Evolutionary conservation across 805 yeast species (phyloP), one percentile per base, ranked within the genome.

Genomic region (Blastobotrys muscicola): DNA sequence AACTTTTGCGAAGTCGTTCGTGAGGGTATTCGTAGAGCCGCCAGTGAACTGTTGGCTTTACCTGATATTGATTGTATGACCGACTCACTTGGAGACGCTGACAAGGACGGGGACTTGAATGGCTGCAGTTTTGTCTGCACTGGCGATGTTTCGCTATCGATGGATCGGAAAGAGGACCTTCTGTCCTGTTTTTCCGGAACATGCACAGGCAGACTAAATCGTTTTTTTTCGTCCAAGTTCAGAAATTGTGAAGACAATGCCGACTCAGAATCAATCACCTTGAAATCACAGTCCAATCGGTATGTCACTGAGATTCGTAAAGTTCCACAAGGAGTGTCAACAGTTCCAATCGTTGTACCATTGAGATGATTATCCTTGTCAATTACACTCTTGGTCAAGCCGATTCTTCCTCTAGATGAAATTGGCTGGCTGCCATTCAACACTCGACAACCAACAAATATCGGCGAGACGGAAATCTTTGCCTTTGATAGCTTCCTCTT

Each of bases 371-470:
- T 34, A 6, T 39, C 33, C 3, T 6, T 29, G 8, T 44, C 45
- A 6, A 20, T 38, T 26, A 29, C 33, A 3, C 80, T 66, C 58
- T 82, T 82, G 48, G 90, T 80, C 43, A 90, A 69, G 0, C 97
- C 97, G 16, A 87, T 74, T 48, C 97, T 67, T 2, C 95, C 95
- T 57, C 79, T 80, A 1, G 94, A 81, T 8, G 79, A 69, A 26
- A 89, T 83, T 0, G 92, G 82, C 50, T 77, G 75, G 11, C 80
- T 74, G 0, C 95, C 96, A 58, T 87, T 89, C 29, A 84, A 56
- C 10, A 66, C 52, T 8, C 85, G 70, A 39, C 81, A 74, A 4
- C 78, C 76, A 1, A 89, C 62, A 36, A 60, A 60, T 44, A 80
- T 59, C 4, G 70, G 66, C 1, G 66, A 49, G 36, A 59, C 61